Evolutionary conservation across 257 asterid species (phyloP), one percentile per base, ranked within the genome.

Genomic region (Craterostigma plantagineum): DNA sequence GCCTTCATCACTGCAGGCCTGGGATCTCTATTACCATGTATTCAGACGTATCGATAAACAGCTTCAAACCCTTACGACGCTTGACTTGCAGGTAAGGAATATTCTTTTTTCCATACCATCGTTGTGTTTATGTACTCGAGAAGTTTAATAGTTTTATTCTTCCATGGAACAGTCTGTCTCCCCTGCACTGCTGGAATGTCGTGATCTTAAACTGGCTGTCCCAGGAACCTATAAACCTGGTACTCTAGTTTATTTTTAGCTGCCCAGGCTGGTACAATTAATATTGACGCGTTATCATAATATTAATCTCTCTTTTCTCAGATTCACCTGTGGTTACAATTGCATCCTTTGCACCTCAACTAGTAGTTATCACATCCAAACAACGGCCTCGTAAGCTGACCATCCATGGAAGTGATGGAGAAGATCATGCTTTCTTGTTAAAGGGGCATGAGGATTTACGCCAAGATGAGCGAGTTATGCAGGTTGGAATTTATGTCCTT

Each of bases 401-500:
- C 33, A 90, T 90, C 46, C 70, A 70, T 53, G 99, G 99, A 47
- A 90, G 91, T 72, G 91, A 90, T 57, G 99, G 99, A 49, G 81
- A 83, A 57, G 99, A 83, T 50, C 66, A 90, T 63, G 93, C 99
- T 55, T 90, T 90, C 62, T 61, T 90, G 76, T 69, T 90, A 51
- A 90, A 90, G 65, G 99, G 96, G 48, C 96, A 90, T 55, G 99
- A 90, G 65, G 99, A 90, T 64, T 69, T 90, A 45, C 96, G 99
- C 50, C 99, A 90, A 64, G 99, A 90, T 68, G 99, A 90, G 68
- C 99, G 99, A 54, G 99, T 90, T 55, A 90, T 90, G 99, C 99
- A 90, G 99, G 99, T 90, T 14, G 46, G 46, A 41, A 38, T 18
- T 34, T 10, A 44, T 39, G 11, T 50, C 14, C 35, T 12, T 12